A percentile compares a stretch with the other conserved stretches of the same genome.
These are phyloP conservation scores for Epichloe elymi DNA, from an alignment of 2,329 filamentous ascomycete species.

Conservation along the genomic window DNA sequence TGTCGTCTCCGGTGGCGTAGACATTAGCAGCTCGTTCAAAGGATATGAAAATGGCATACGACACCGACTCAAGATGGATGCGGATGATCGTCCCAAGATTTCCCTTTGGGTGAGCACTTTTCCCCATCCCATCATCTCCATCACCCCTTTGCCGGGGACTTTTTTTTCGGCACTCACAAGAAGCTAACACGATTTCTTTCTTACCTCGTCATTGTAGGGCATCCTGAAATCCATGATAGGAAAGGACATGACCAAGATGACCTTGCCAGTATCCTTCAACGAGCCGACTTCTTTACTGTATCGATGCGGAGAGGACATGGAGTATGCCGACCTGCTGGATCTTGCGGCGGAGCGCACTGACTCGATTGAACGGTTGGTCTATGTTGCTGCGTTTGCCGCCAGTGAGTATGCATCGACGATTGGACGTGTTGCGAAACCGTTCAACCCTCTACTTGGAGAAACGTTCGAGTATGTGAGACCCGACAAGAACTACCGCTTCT, in stretches of 20 bases:
- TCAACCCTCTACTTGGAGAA: slow-evolving; percentile 91
- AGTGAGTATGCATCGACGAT: slow-evolving; percentile 97
- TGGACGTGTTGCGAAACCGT: slow-evolving; percentile 91
- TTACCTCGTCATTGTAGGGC: slow-evolving; percentile 38
- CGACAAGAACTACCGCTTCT: slow-evolving; percentile 96
- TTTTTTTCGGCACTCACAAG: no score
- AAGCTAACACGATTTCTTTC: neutral
- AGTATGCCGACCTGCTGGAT: slow-evolving; percentile 88
- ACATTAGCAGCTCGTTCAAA: slow-evolving; percentile 66
- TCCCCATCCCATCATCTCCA: no score
- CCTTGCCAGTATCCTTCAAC: slow-evolving; percentile 93
- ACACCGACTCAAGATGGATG: slow-evolving; percentile 71
- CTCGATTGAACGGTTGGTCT: slow-evolving; percentile 82
- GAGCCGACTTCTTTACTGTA: slow-evolving; percentile 93
- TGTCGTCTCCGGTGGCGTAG: slow-evolving; percentile 30
- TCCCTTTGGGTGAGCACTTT: slow-evolving; percentile 71
- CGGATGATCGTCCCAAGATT: slow-evolving; percentile 84
- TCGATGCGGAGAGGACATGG: slow-evolving; percentile 93
- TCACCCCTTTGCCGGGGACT: no score
- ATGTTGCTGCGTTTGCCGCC: slow-evolving; percentile 89
- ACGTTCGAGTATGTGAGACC: slow-evolving; percentile 94
- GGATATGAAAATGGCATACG: slow-evolving; percentile 88
- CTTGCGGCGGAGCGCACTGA: slow-evolving; percentile 73
- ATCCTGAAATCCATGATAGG: slow-evolving; percentile 99
- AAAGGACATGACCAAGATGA: slow-evolving; percentile 99